Evolutionary conservation across 2,329 filamentous ascomycete species (phyloP).

Genomic region (Aspergillus versicolor): DNA sequence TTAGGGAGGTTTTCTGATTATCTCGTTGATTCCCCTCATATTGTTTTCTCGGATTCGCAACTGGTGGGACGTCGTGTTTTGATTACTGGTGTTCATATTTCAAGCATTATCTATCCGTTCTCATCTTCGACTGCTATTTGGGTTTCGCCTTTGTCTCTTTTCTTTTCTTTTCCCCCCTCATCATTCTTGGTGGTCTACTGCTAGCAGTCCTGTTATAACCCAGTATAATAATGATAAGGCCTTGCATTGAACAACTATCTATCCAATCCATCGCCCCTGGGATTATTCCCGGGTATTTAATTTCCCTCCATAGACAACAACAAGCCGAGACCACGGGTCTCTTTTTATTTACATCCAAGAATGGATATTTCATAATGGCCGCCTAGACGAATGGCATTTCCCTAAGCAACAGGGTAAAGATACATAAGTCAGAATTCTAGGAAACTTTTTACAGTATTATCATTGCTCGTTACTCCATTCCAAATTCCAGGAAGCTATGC

Average conservation of each 20-base stretch:
- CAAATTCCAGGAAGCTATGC: neutral
- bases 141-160: neutral
- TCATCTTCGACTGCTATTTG: neutral
- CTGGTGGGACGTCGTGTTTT: neutral
- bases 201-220: neutral
- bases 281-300: neutral
- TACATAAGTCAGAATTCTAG: neutral
- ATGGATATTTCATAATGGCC: neutral
- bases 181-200: neutral
- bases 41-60: neutral
- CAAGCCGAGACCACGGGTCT: too few relatives aligned
- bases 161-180: neutral
- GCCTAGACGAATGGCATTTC: neutral
- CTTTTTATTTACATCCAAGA: neutral
- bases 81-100: neutral
- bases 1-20: conserved; percentile 9
- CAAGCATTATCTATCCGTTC: neutral
- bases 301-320: too few relatives aligned
- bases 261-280: neutral
- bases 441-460: neutral
- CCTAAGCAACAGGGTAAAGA: neutral
- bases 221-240: neutral
- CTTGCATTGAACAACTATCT: neutral
- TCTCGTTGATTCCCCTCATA: conserved; percentile 2
- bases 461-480: conserved; percentile 1